Evolutionary conservation across 192 early-diverging fungal genomes (phyloP).

Genomic region (Linnemannia elongata): DNA sequence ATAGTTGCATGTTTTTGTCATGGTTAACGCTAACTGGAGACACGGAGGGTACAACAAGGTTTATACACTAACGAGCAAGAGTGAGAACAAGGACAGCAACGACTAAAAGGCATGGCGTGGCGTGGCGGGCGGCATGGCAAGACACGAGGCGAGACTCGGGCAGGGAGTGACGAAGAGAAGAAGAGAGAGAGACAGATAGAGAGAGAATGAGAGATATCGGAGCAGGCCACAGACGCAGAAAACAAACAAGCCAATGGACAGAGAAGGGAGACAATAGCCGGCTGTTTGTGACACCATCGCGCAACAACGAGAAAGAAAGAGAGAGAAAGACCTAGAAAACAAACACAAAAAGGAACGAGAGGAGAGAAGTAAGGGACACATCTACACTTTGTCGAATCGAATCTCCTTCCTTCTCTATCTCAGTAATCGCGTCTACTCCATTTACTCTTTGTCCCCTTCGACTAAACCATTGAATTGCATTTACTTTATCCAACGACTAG

Average conservation of each 20-base stretch:
- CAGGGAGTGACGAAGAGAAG: neutral
- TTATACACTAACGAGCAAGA: neutral
- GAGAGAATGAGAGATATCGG: neutral
- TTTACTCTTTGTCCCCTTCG: neutral
- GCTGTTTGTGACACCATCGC: constrained; percentile 1
- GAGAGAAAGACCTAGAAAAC: neutral
- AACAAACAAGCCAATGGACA: neutral
- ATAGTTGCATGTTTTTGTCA: neutral
- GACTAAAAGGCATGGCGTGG: neutral
- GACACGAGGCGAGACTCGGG: neutral
- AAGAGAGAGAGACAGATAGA: neutral
- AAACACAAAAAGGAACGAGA: neutral
- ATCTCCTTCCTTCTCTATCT: neutral
- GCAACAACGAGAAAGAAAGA: neutral
- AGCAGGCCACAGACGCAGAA: neutral
- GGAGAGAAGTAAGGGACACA: neutral
- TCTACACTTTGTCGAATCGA: neutral
- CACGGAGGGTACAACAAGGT: neutral
- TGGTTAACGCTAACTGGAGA: neutral
- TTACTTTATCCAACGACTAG: neutral
- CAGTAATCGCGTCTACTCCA: neutral
- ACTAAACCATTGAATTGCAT: neutral
- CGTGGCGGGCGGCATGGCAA: neutral
- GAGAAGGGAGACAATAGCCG: neutral
- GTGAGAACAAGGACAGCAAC: no score